These are phyloP conservation scores for Cicer judaicum DNA, from an alignment of 306 rosid genomes.

Conservation along the genomic window DNA sequence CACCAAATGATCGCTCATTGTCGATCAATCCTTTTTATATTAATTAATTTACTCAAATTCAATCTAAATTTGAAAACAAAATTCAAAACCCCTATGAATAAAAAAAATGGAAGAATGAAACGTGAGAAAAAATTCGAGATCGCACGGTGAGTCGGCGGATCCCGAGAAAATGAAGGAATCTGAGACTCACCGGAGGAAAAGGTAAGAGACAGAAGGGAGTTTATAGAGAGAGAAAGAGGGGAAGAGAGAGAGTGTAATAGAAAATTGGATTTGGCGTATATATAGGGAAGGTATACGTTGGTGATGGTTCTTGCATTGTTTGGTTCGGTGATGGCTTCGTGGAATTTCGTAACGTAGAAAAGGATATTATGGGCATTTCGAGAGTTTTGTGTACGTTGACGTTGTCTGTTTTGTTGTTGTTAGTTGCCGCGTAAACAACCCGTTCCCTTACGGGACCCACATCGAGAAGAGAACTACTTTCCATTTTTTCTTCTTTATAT, in stretches of 20 bases:
- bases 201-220: background rate
- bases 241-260: background rate
- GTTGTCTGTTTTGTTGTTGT: background rate
- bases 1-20: constrained; percentile 86
- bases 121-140: constrained; percentile 23
- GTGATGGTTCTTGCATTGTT: constrained; percentile 2
- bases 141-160: constrained; percentile 49
- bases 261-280: background rate
- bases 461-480: background rate
- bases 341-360: background rate
- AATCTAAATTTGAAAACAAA: background rate
- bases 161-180: constrained; percentile 45
- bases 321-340: background rate
- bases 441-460: constrained; percentile 33
- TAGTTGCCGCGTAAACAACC: constrained; percentile 60
- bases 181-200: constrained; percentile 45
- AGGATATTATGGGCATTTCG: constrained; percentile 25
- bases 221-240: constrained; percentile 12
- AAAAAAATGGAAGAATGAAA: background rate
- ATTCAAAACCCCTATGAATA: background rate
- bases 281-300: background rate
- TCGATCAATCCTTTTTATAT: background rate
- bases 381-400: background rate
- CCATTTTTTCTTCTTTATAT: background rate
- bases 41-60: background rate